Base-by-base conservation (phyloP, 176 grass and related monocot species). In the Rhipidocladum racemiflorum region DNA sequence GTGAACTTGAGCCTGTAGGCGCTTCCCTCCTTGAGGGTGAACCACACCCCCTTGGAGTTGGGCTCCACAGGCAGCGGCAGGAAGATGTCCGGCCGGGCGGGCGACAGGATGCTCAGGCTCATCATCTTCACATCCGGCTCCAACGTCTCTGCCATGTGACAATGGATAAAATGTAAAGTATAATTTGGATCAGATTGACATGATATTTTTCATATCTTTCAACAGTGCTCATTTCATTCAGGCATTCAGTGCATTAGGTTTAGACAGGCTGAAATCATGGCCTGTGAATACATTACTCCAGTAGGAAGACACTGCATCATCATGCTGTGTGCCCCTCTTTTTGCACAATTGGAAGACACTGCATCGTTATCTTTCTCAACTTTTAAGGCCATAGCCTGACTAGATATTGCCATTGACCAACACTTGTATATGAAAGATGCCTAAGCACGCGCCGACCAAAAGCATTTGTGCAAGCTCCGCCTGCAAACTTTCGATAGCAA, bases 1-100 rank as follows among this genome's bases (percentile, higher is more conserved):
- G 91, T 84, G 92, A 99, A 99, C 83, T 94, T 99, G 87, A 99
- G 96, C 48, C 73, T 84, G 91, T 95, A 95, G 80, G 91, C 91
- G n/a, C 36, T 38, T 38, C 96, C 92, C 54, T 99, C 96, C 82
- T 99, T 99, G 40, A 99, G 76, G 51, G 92, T 93, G 83, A 99
- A 99, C 92, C 90, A 93, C 9, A 85, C 90, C 28, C 96, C 91
- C 85, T 95, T 99, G 76, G 83, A 68, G 54, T 87, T 91, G 51
- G 91, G 87, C 39, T 87, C 91, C 45, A 83, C 88, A 28, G 96
- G 96, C 43, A 99, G 82, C 10, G 85, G 91, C 6, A 99, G 83
- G 13, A 99, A 78, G 44, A 93, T 90, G 85, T 95, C 96, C 4
- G 92, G 84, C 35, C 91, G 64, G 1, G 87, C 92, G 0, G 91